These are phyloP conservation scores for Nakaseomyces glabratus DNA, from an alignment of 1,139 yeast genomes.

Conservation along the genomic window DNA sequence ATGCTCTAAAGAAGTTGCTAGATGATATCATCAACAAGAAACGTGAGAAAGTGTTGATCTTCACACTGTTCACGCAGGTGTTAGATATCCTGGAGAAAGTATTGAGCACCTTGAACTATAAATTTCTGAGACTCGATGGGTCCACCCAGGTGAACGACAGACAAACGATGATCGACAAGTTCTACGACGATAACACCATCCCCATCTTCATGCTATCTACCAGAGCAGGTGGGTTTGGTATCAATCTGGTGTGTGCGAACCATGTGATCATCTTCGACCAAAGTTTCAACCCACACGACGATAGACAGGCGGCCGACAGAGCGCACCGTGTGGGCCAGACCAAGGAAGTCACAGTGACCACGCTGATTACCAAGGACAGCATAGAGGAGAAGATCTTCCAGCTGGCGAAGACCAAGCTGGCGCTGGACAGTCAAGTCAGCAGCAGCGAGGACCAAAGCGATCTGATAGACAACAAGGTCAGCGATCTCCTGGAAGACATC, in stretches of 20 bases:
- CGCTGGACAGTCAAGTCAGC: constrained; percentile 47
- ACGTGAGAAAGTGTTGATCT: constrained; percentile 69
- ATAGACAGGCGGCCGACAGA: constrained; percentile 95
- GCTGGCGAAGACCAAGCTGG: constrained; percentile 83
- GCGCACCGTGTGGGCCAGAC: constrained; percentile 98
- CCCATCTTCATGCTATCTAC: constrained; percentile 86
- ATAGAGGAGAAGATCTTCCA: constrained; percentile 84
- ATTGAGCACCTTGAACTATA: constrained; percentile 53
- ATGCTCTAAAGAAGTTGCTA: constrained; percentile 49
- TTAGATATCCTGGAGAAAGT: constrained; percentile 79
- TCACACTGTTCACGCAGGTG: constrained; percentile 88
- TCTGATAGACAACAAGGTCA: constrained; percentile 23
- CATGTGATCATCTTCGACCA: constrained; percentile 86
- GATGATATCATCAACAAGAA: constrained; percentile 44
- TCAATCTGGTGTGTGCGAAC: constrained; percentile 91
- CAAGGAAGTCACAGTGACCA: constrained; percentile 70
- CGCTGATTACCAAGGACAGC: constrained; percentile 64
- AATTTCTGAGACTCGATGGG: constrained; percentile 87
- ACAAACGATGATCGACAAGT: constrained; percentile 83
- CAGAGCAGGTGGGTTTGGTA: constrained; percentile 97
- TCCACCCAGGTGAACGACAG: constrained; percentile 84
- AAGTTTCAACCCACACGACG: constrained; percentile 96
- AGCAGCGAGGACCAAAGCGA: constrained; percentile 25
- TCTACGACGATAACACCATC: constrained; percentile 71
- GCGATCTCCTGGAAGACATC: constrained; percentile 28